Percentiles rank a stretch among this genome's conserved stretches.
Conservation (phyloP, 208 protist genomes). For the Trypanosoma cruzi region DNA sequence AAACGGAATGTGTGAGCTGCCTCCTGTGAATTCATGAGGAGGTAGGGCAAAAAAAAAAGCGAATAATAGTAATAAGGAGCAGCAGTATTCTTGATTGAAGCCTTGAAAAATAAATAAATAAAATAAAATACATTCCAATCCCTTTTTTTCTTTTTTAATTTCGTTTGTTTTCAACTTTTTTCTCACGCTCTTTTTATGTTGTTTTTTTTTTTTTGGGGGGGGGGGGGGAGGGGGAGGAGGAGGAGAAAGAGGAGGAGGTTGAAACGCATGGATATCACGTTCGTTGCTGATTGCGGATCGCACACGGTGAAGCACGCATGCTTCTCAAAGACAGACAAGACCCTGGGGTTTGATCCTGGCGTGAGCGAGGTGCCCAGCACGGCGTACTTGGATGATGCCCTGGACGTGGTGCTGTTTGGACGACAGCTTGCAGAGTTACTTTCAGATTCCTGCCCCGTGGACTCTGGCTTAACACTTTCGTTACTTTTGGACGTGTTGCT, state of each 20-base stretch:
- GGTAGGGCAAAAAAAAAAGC: no score
- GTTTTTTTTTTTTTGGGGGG: conserved; percentile 8
- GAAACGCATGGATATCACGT: conserved; percentile 25
- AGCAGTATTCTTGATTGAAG: no score
- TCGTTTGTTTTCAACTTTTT: no score
- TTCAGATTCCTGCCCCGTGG: conserved; percentile 18
- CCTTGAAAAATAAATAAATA: no score
- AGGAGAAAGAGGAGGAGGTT: not conserved
- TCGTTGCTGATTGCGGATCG: conserved; percentile 59
- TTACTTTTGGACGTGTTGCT: conserved; percentile 56
- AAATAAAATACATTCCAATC: no score
- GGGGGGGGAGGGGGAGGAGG: not conserved
- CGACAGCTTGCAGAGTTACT: conserved; percentile 27
- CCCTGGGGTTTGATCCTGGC: conserved; percentile 9
- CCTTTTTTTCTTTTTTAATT: no score
- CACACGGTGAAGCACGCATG: conserved; percentile 63
- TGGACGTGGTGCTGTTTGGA: conserved; percentile 26
- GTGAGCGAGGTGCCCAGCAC: conserved; percentile 13
- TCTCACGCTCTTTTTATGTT: not conserved
- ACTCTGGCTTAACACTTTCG: conserved; percentile 61
- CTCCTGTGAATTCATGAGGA: no score
- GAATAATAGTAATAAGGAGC: no score
- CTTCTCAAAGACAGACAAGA: conserved; percentile 36
- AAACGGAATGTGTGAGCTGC: no score
- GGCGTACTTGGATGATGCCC: conserved; percentile 14